These are phyloP conservation scores for Cytospora chrysosperma DNA, from an alignment of 2,329 filamentous ascomycete species.

Conservation along the genomic window DNA sequence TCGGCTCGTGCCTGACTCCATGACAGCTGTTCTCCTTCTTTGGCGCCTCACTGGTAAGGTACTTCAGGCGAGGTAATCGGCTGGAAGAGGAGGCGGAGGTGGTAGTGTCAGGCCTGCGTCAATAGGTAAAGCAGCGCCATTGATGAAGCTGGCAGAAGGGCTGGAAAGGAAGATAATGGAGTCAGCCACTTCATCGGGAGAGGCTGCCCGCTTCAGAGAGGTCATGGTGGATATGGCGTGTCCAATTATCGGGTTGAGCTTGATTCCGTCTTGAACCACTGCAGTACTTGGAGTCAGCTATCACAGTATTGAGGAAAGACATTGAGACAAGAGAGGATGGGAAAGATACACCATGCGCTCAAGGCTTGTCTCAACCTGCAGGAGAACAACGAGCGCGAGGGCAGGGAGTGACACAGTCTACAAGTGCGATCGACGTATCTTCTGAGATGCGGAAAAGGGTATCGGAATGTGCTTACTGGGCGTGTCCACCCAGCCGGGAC, in stretches of 20 bases:
- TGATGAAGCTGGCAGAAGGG: constrained; percentile 22
- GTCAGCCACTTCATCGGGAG: constrained; percentile 25
- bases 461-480: constrained; percentile 22
- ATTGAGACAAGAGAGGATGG: neutral
- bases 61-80: neutral
- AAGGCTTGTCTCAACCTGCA: neutral
- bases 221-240: constrained; percentile 19
- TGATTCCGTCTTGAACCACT: constrained; percentile 27
- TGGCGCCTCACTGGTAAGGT: neutral
- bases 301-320: neutral
- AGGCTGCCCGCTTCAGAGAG: constrained; percentile 19
- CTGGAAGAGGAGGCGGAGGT: neutral
- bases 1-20: neutral
- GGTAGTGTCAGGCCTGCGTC: neutral
- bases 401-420: neutral
- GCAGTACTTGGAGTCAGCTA: neutral
- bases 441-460: neutral
- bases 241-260: constrained; percentile 20
- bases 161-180: constrained; percentile 24
- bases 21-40: neutral
- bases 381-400: neutral
- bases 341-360: neutral
- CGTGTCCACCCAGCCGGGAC: constrained; percentile 34
- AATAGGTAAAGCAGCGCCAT: constrained; percentile 11
- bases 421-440: neutral